Evolutionary conservation across 352 stramenopile species (phyloP).

Genomic region (Globisporangium paroecandrum): DNA sequence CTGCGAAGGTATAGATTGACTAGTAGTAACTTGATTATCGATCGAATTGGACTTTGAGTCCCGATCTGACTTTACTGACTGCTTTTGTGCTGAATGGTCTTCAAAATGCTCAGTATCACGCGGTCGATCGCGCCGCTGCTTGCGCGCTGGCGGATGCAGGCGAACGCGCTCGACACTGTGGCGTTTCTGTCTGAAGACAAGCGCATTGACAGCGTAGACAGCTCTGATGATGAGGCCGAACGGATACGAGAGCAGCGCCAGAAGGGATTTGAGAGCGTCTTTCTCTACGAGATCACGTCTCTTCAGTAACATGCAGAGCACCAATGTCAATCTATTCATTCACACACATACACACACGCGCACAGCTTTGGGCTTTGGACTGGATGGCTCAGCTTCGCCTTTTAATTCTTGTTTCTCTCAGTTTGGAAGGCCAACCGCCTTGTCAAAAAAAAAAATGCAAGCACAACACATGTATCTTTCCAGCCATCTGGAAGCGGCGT

Average conservation of each 20-base stretch:
- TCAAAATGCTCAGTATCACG: constrained; percentile 34
- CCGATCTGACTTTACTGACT: neutral
- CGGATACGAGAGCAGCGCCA: neutral
- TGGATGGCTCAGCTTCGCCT: constrained; percentile 73
- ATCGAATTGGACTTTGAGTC: neutral
- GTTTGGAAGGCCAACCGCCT: constrained; percentile 5
- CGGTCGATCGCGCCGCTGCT: constrained; percentile 55
- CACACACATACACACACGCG: constrained; percentile 3
- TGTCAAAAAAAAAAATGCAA: constrained; percentile 1
- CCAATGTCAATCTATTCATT: neutral
- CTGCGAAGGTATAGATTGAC: constrained; percentile 35
- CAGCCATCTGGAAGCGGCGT: constrained; percentile 9
- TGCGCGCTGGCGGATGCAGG: constrained; percentile 42
- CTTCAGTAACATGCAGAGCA: constrained; percentile 2
- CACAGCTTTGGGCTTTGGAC: neutral
- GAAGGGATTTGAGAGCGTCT: constrained; percentile 42
- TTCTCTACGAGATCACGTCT: constrained; percentile 47
- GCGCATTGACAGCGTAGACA: neutral
- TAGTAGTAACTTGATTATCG: neutral
- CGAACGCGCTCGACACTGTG: constrained; percentile 30
- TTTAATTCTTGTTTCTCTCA: constrained; percentile 49
- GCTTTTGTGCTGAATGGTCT: neutral
- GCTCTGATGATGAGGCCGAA: constrained; percentile 11
- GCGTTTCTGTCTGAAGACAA: constrained; percentile 17
- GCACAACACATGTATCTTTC: constrained; percentile 14